Percentiles rank a stretch among this genome's conserved stretches.
These are phyloP conservation scores for Lactuca sativa DNA, from an alignment of 129 eudicot genomes.

Conservation along the genomic window DNA sequence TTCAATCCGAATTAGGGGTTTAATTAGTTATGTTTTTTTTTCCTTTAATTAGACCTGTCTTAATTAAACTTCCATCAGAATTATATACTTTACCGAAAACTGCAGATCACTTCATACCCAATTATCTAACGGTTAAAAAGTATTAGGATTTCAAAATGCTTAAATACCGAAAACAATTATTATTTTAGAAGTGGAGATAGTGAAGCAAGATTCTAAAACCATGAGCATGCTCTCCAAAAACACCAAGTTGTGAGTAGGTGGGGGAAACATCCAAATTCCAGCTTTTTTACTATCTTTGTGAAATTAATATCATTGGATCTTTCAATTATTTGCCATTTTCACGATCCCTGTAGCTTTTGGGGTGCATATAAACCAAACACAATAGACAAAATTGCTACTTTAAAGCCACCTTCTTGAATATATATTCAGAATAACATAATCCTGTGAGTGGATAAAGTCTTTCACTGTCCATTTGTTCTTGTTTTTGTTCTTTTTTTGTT, in stretches of 20 bases:
- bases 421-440: slow-evolving; percentile 18
- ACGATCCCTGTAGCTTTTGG: slow-evolving; percentile 23
- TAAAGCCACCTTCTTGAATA: slow-evolving; percentile 7
- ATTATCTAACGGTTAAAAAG: not conserved
- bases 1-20: not conserved
- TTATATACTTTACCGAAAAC: too few relatives aligned
- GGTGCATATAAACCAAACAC: slow-evolving; percentile 28
- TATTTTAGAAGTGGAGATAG: slow-evolving; percentile 3
- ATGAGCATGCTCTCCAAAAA: slow-evolving; percentile 20
- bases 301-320: slow-evolving; percentile 25
- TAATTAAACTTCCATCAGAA: not conserved
- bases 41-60: not conserved
- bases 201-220: slow-evolving; percentile 16
- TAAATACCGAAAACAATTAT: not conserved
- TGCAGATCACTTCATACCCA: not conserved
- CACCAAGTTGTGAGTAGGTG: slow-evolving; percentile 24
- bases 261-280: slow-evolving; percentile 38
- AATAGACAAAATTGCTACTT: slow-evolving; percentile 36
- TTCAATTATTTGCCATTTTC: slow-evolving; percentile 20
- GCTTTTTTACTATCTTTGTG: slow-evolving; percentile 39
- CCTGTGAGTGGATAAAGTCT: slow-evolving; percentile 12
- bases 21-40: too few relatives aligned
- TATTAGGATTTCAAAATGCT: not conserved
- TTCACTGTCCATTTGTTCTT: slow-evolving; percentile 18
- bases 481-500: slow-evolving; percentile 6